Evolutionary conservation across 306 rosid genomes (phyloP), one percentile per base, ranked within the genome.

Genomic region (Glycyrrhiza uralensis): DNA sequence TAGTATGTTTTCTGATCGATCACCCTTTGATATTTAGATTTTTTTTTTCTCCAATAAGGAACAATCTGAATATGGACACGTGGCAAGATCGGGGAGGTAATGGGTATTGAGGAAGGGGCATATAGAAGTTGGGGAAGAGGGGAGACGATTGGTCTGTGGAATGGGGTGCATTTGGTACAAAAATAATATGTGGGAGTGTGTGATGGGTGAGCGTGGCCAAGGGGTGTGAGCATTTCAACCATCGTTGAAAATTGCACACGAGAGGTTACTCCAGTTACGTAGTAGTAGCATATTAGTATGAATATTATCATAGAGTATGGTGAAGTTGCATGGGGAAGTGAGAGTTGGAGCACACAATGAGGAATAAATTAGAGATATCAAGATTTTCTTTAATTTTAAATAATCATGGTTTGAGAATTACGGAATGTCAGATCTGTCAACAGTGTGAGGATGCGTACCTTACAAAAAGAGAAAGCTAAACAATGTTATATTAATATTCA

Each of bases 81-180:
- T 86, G 90, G 80, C 76, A 38, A 39, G 26, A 86, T 81, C 66
- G 45, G 41, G 52, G 83, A 76, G 74, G 81, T 71, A 69, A 7
- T 65, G 66, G 82, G 80, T 46, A 71, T 23, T 57, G 85, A 80
- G 72, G 81, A 78, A 56, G 70, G 22, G n/a, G n/a, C n/a, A n/a
- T 85, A 81, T 86, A 30, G 94, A 76, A 89, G 83, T 86, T 80
- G 76, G 86, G 44, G 83, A 82, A 86, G 83, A 84, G 44, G 44
- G 80, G 56, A 79, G 87, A 79, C 84, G 87, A 86, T 76, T 86
- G 92, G 97, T 94, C 97, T 85, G 84, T 50, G 76, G 90, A 94
- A 94, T 83, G 71, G 99, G 89, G 62, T 77, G 85, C 97, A 93
- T 7, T 66, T 72, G 11, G 83, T 74, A 88, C 80, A 57, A 77